phyloP scores from a whole-genome alignment of 371 early-diverging fungal genomes.

The Mortierella sp. region DNA sequence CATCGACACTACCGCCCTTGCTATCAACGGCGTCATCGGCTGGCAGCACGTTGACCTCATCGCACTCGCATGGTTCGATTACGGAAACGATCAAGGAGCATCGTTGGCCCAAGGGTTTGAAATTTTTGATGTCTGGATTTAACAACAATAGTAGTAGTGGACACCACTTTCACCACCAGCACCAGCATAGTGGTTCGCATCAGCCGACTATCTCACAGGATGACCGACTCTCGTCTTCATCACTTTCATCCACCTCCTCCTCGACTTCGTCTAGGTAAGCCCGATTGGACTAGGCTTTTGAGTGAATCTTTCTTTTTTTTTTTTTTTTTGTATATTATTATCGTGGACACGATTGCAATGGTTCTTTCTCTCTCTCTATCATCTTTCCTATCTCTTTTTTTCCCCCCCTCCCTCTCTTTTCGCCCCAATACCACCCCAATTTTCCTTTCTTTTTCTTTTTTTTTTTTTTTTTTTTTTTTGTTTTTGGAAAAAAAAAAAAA shows the following conservation, averaged over 20 bases:
- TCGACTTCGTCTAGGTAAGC: conserved; percentile 5
- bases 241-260: neutral
- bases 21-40: neutral
- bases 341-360: too few relatives aligned
- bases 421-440: neutral
- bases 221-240: neutral
- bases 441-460: neutral
- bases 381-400: neutral
- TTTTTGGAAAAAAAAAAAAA: neutral
- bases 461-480: neutral
- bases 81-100: conserved; percentile 31
- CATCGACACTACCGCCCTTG: conserved; percentile 18
- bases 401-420: neutral
- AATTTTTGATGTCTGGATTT: conserved; percentile 30
- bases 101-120: conserved; percentile 32
- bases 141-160: neutral
- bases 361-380: too few relatives aligned
- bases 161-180: neutral
- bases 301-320: neutral
- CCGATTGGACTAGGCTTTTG: neutral
- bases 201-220: conserved; percentile 7
- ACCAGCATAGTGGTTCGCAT: neutral
- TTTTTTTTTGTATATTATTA: neutral
- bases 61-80: conserved; percentile 17
- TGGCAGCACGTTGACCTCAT: neutral